Percentiles rank a stretch among this genome's conserved stretches.
Evolutionary conservation across 2,329 filamentous ascomycete species (phyloP).

Genomic region (Colletotrichum sp.): DNA sequence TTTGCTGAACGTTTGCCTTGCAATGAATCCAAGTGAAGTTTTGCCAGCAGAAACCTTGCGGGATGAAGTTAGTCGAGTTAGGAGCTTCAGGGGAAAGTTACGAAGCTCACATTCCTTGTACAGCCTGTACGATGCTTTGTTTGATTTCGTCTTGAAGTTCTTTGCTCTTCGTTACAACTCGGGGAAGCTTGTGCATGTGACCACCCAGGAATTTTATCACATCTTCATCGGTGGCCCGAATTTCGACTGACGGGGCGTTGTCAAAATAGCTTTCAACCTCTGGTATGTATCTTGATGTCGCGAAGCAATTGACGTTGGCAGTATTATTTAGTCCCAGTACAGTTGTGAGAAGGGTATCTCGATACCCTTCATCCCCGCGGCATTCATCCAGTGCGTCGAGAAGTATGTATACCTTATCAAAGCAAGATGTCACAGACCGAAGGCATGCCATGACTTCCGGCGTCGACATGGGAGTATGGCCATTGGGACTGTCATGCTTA

Average conservation of each 20-base stretch:
- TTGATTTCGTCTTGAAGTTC: too few relatives aligned
- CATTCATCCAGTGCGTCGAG: constrained; percentile 32
- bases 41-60: too few relatives aligned
- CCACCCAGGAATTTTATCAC: constrained; percentile 12
- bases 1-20: too few relatives aligned
- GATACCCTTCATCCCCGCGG: constrained; percentile 17
- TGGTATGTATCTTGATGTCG: constrained; percentile 26
- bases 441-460: constrained; percentile 1
- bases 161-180: too few relatives aligned
- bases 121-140: too few relatives aligned
- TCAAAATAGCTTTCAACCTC: constrained; percentile 11
- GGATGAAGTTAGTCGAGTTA: too few relatives aligned
- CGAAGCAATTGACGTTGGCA: constrained; percentile 18
- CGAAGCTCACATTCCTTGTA: too few relatives aligned
- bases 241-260: background rate
- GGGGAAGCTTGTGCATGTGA: background rate
- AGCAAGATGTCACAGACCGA: background rate
- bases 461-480: background rate
- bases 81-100: too few relatives aligned
- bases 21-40: too few relatives aligned
- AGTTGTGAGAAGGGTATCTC: background rate
- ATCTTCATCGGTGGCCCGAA: constrained; percentile 21
- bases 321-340: background rate
- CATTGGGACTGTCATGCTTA: background rate
- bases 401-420: constrained; percentile 16